Evolutionary conservation across 148 eudicot species (phyloP), one percentile per base, ranked within the genome.

Genomic region (Nepenthes gracilis): DNA sequence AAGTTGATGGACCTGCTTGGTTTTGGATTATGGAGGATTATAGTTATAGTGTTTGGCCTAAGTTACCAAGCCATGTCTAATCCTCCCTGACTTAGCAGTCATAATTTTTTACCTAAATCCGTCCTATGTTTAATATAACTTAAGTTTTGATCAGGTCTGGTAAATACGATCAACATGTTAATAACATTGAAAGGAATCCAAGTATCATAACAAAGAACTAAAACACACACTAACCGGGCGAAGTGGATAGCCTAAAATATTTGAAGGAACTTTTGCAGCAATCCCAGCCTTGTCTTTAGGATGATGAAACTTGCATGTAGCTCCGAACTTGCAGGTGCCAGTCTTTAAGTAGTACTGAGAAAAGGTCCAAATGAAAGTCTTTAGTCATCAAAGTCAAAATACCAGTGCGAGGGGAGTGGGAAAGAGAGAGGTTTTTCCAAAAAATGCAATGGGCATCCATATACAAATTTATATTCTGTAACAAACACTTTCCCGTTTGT

Each of bases 221-320:
- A 34, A 59, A 67, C 40, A 11, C 38, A 64, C 48, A n/a, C 77
- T 32, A 68, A 93, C 99, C 87, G 83, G 89, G 58, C 99, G 97
- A 76, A 86, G 97, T 32, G 99, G 99, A 63, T 84, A 93, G 75
- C 99, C 99, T 74, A 88, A 76, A 76, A 79, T 57, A 78, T 93
- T 89, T 56, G 86, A 63, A 13, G 87, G 63, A 66, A 86, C 96
- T 75, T 85, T 80, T 81, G 89, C 99, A 73, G 78, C 87, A 71
- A 82, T 81, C 69, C 99, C 99, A 60, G 92, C 87, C 74, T 86
- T 92, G 58, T 93, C 97, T 72, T 78, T 76, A 66, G 99, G 99
- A 71, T 93, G 99, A 75, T 93, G 80, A 80, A 88, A 93, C 75
- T 93, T 93, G 87, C 99, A 93, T 12, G 92, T 93, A 14, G 92